Evolutionary conservation across 345 rosid genomes (phyloP), one percentile per base, ranked within the genome.

Genomic region (Aquilaria yunnanensis): DNA sequence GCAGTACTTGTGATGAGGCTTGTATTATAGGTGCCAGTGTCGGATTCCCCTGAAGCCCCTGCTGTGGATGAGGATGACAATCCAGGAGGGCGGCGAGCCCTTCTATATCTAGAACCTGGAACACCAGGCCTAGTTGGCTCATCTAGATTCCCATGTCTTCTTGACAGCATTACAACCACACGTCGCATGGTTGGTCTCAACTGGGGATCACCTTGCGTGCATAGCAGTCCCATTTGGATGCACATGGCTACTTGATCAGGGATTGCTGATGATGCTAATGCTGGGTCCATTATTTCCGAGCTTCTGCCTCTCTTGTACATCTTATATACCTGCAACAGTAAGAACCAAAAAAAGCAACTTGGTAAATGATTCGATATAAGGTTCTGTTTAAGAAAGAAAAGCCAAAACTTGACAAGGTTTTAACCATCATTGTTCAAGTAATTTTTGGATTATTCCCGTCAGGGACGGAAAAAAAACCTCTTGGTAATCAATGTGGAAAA

Each of bases 191-290:
- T 9, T 0, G 99, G 99, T 55, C 99, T 82, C 32, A 66, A 12
- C 10, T 76, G 75, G 0, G 96, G 96, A 54, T 95, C 96, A 2
- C 90, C 83, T 70, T 91, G 99, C 0, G 83, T 80, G 78, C 99
- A 95, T 32, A 95, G 78, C 34, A 95, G 72, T 13, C 92, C 98
- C 4, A 95, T 74, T 51, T 87, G 96, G 55, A 95, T 78, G 61
- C 96, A 89, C 70, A 70, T 76, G 23, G 71, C 82, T 23, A 89
- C 84, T 72, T 85, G 87, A 6, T 84, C 94, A 0, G 74, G 54
- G 1, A 33, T 62, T 34, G 81, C 94, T 0, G 96, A 81, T 13
- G 82, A 61, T 14, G 74, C 84, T 58, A 95, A 65, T 8, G 59
- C 64, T 0, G 78, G 71, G 76, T 95, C 98, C 68, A 95, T 62